Evolutionary conservation across 495 filamentous ascomycete species (phyloP), one percentile per base, ranked within the genome.

Genomic region (Xylaria telfairii): DNA sequence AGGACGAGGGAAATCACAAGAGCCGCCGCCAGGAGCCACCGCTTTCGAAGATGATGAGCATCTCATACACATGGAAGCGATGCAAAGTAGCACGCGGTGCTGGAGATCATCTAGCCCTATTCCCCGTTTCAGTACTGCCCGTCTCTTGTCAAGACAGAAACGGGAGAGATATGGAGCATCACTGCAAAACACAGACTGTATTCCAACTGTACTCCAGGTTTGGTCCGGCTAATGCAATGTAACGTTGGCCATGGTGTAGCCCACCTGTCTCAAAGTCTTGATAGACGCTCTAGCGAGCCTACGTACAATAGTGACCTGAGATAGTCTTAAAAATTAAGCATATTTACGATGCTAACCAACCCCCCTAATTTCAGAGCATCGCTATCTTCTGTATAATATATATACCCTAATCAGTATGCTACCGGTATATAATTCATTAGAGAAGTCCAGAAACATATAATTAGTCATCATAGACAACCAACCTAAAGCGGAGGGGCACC

Each of bases 121-220:
- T 63, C 60, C 60, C 60, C 21, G 13, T 46, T 54, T 17, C 51
- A 30, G 51, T 17, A 54, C 51, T 30, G 51, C 32, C 28, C n/a
- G 32, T 59, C 44, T 19, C 44, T 37, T 49, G 44, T 51, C 32
- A 3, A 42, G 47, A 26, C 34, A 26, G 34, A 62, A 62, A 41
- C 21, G 34, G 37, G 59, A 26, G n/a, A 62, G 19, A 24, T 42
- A 42, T 28, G 59, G 59, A 42, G 59, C 21, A 41, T 41, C 47
- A n/a, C 46, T 54, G 47, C 64, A 66, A 54, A 47, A 66, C 64
- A 66, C 64, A 47, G 64, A 54, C 64, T 28, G 17, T 51, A 51
- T 63, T 24, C 46, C 47, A 54, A 10, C 34, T 6, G 26, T 28
- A 28, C 15, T 24, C n/a, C 30, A 26, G 7, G 30, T 53, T 28